phyloP scores from a whole-genome alignment of 1,139 yeast genomes.

The Yamadazyma sp. region DNA sequence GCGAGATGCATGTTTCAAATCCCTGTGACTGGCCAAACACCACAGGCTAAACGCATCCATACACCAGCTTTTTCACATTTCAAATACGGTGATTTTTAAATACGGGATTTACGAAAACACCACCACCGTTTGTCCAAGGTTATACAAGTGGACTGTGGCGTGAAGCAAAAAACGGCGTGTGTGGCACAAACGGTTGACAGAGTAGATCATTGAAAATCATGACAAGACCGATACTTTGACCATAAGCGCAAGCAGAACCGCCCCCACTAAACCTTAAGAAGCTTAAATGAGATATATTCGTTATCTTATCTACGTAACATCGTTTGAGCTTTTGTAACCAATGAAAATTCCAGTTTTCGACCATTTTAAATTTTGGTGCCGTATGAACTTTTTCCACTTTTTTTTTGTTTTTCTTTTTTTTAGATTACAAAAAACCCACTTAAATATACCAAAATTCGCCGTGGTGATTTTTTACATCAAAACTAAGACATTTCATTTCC shows the following conservation, averaged over 20 bases:
- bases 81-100: too few species aligned
- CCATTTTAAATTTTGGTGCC: constrained; percentile 6
- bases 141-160: background rate
- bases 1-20: too few species aligned
- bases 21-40: too few species aligned
- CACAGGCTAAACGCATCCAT: too few species aligned
- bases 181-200: background rate
- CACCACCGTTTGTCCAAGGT: too few species aligned
- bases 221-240: too few species aligned
- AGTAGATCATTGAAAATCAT: constrained; percentile 1
- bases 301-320: constrained; percentile 4
- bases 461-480: background rate
- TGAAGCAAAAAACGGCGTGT: background rate
- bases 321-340: background rate
- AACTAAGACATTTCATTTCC: too few species aligned
- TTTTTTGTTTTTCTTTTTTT: constrained; percentile 2
- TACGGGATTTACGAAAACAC: too few species aligned
- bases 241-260: too few species aligned
- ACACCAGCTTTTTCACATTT: too few species aligned
- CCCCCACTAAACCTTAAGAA: background rate
- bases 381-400: constrained; percentile 6
- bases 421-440: background rate
- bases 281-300: background rate
- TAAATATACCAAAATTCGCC: constrained; percentile 2
- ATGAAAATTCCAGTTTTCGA: constrained; percentile 1